Evolutionary conservation across 441 rosid species (phyloP).

Genomic region (Croton laevigatus): DNA sequence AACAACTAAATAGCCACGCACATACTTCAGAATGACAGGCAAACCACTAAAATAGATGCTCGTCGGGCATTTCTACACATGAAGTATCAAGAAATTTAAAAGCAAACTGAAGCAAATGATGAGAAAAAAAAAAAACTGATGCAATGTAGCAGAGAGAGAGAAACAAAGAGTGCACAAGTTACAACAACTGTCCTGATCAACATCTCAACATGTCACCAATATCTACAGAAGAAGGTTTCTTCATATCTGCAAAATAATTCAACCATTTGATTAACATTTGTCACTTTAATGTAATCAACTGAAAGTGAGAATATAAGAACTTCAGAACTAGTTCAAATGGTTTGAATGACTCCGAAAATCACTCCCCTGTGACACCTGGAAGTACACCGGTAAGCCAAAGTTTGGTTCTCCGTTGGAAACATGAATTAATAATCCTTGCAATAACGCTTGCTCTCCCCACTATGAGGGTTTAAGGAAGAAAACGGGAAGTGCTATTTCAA

Average conservation of each 20-base stretch:
- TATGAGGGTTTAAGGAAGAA: background rate
- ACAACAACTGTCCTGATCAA: conserved; percentile 2
- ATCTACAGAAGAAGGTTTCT: conserved; percentile 25
- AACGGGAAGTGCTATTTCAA: background rate
- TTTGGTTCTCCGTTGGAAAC: background rate
- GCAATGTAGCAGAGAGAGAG: conserved; percentile 8
- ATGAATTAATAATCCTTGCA: background rate
- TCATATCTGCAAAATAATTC: conserved; percentile 22
- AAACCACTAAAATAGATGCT: conserved; percentile 6
- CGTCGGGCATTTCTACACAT: conserved; percentile 4
- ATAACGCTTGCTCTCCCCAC: background rate
- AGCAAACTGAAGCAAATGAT: conserved; percentile 4
- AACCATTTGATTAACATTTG: background rate
- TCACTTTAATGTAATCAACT: background rate
- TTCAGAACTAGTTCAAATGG: background rate
- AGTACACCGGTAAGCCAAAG: background rate
- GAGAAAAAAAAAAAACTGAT: background rate
- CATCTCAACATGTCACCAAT: background rate
- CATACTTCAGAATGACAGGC: background rate
- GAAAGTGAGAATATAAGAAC: background rate
- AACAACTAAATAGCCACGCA: background rate
- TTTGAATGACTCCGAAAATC: background rate
- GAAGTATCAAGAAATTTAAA: background rate
- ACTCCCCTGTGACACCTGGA: background rate
- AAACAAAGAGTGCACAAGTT: conserved; percentile 3